Base-by-base conservation (phyloP, 2,329 filamentous ascomycete species). In the Venturia carpophila region DNA sequence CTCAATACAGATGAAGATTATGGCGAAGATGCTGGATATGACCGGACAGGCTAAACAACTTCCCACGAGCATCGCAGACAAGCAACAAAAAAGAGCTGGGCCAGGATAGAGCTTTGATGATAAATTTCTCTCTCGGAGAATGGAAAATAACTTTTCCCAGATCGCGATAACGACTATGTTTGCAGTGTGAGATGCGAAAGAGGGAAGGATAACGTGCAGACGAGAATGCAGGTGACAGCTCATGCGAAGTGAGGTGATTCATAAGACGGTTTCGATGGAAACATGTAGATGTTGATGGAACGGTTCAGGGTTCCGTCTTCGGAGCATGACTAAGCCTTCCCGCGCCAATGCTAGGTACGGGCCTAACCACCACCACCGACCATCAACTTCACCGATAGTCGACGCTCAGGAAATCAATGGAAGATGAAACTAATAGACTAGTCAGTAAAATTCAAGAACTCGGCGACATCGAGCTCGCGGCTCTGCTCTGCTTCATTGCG, bases 401-500 rank as follows among this genome's bases (percentile, higher is more conserved):
- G 6, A 2, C 5, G 19, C 5, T 24, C 39, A 39, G 13, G 19
- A 47, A 17, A 17, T 65, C 64, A 43, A 66, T 66, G 65, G 65
- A 64, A 64, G 30, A 64, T 60, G 62, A 65, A 7, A 58, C 37
- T n/a, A 37, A 24, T n/a, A 52, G 21, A 24, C 27, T 66, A 45
- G 41, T 87, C 67, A 80, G 84, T 68, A 88, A 88, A 75, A 84
- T 95, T 70, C 89, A 92, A 72, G 83, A 85, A 69, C 81, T 97
- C 68, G 90, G 88, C 71, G 92, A 97, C 78, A 82, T 97, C 49
- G 92, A 97, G 77, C 84, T 97, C 67, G 94, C 93, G 30, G 79
- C 89, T 17, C 82, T 97, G 49, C 84, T 97, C 62, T 92, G 89
- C 73, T 83, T 97, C 63, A 82, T 92, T 68, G 86, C 87, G 67